Base-by-base conservation (phyloP, 2,329 filamentous ascomycete species). In the Diplodia seriata region DNA sequence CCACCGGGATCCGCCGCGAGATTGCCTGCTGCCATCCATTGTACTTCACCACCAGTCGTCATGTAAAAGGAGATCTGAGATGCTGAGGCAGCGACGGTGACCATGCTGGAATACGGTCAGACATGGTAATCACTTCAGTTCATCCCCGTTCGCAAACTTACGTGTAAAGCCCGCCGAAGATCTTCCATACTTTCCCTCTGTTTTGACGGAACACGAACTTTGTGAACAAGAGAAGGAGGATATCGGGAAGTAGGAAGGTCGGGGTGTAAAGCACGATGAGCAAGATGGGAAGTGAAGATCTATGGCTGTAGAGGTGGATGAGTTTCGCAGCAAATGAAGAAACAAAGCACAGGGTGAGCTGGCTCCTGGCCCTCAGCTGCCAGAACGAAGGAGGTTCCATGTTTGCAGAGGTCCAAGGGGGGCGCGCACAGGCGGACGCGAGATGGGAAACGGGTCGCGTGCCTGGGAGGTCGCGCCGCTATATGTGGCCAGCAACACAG, bases 11-110 rank as follows among this genome's bases (percentile, higher is more conserved):
- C 78, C 18, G 70, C 74, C 11, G 78, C 69, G 68, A 81, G 74
- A 68, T 74, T 80, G 66, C 71, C 71, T 40, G 74, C 74, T 33
- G 77, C 76, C 40, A 73, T 72, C 79, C 79, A 81, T 71, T 77
- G 75, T 56, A 81, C 76, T 68, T 81, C 78, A 49, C 76, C 76
- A 11, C 79, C 78, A 1, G 79, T 81, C 68, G 80, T 77, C 62
- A 79, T 70, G 68, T 78, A 80, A 71, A 81, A 80, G 40, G 76
- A 76, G 62, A 80, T 76, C 67, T 79, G 77, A 15, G 76, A 71
- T 31, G 78, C 75, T 11, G 77, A 74, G 2, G 77, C 74, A n/a
- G 71, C 74, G 63, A 74, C 74, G 9, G 76, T 76, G 31, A 77
- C 54, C 15, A 77, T 47, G 15, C 76, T 78, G 56, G 31, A 56